A percentile compares a stretch with the other conserved stretches of the same genome.
These are phyloP conservation scores for Zanthoxylum bungeanum DNA, from an alignment of 345 rosid genomes.

Conservation along the genomic window DNA sequence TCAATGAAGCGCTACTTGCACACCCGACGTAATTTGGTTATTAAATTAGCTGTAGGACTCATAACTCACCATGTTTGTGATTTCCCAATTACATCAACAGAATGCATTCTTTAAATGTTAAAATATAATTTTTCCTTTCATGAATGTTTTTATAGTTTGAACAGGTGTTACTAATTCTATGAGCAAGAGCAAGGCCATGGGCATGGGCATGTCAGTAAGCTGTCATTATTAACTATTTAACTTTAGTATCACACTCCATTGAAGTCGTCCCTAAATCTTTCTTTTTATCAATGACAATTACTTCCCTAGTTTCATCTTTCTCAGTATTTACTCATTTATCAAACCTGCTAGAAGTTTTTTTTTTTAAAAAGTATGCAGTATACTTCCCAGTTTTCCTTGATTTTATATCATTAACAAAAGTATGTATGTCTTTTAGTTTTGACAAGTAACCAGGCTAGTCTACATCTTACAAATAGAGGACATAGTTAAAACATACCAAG, in stretches of 20 bases:
- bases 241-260: neutral
- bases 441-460: neutral
- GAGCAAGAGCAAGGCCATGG: too few species aligned
- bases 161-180: neutral
- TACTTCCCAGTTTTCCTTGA: neutral
- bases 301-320: neutral
- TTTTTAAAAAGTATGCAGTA: too few species aligned
- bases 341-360: too few species aligned
- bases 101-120: neutral
- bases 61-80: neutral
- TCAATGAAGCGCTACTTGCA: neutral
- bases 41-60: neutral
- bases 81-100: neutral
- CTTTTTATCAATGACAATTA: neutral
- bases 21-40: neutral
- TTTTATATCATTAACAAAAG: neutral
- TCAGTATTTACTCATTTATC: neutral
- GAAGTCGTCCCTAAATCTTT: neutral
- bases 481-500: constrained; percentile 63
- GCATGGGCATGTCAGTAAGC: neutral
- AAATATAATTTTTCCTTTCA: neutral
- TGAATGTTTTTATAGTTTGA: neutral
- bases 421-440: neutral
- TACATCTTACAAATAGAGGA: neutral
- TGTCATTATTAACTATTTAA: neutral